Conservation (phyloP, 192 early-diverging fungal species). For the Borealophlyctis nickersoniae region DNA sequence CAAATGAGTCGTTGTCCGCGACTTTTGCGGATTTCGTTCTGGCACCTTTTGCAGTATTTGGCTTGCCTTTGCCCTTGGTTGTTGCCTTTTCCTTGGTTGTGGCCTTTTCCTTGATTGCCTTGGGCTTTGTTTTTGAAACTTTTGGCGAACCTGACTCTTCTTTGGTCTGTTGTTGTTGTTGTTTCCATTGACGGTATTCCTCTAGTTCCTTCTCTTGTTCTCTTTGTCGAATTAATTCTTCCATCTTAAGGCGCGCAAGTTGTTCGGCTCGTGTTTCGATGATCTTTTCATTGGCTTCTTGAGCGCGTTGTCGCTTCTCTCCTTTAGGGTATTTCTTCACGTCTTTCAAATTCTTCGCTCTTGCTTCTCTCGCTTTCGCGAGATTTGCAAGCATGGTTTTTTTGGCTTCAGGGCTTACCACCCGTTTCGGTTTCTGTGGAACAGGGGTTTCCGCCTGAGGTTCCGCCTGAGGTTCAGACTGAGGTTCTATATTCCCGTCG, state of each 20-base stretch:
- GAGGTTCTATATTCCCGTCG: background rate
- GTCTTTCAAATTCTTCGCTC: background rate
- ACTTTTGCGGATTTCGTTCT: background rate
- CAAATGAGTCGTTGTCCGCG: too few relatives aligned
- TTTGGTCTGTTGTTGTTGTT: background rate
- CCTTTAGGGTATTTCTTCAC: background rate
- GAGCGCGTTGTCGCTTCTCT: background rate
- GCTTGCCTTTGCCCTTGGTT: too few relatives aligned
- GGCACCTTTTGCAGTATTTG: background rate
- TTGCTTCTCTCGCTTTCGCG: background rate
- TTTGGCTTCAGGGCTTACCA: background rate
- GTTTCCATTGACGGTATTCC: background rate
- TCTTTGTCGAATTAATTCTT: background rate
- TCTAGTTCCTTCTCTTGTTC: background rate
- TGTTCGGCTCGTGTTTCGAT: background rate
- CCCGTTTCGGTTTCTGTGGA: background rate
- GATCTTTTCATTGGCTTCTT: background rate
- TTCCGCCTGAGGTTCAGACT: background rate
- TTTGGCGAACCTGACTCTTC: background rate
- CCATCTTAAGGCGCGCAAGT: background rate
- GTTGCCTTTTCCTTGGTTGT: background rate
- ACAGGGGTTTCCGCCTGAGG: background rate
- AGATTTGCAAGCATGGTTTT: background rate
- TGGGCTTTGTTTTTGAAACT: conserved; percentile 1
- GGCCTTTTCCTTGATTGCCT: background rate